Evolutionary conservation across 306 rosid genomes (phyloP).

Genomic region (Sicyos edulis): DNA sequence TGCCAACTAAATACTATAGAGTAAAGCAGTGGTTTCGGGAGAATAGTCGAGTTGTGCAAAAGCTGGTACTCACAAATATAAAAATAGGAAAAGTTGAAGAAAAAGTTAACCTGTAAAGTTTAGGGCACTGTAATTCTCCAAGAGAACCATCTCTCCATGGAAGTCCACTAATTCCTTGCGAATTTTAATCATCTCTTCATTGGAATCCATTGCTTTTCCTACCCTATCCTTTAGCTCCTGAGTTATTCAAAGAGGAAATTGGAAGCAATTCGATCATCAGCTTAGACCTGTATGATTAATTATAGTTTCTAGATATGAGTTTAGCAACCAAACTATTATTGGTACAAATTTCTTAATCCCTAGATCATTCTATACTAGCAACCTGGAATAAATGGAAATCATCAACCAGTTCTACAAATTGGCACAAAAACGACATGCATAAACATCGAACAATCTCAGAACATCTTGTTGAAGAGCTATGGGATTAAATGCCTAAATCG

Average conservation of each 20-base stretch:
- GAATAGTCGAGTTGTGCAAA: too few species aligned
- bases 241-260: neutral
- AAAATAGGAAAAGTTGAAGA: too few species aligned
- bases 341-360: neutral
- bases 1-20: too few species aligned
- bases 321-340: neutral
- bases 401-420: too few species aligned
- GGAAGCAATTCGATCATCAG: slow-evolving; percentile 7
- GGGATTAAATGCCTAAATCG: neutral
- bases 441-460: neutral
- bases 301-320: neutral
- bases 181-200: slow-evolving; percentile 65
- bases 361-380: neutral
- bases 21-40: too few species aligned
- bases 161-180: slow-evolving; percentile 91
- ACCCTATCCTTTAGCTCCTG: slow-evolving; percentile 94
- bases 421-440: neutral
- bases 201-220: slow-evolving; percentile 57
- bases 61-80: too few species aligned
- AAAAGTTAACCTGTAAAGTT: slow-evolving; percentile 78
- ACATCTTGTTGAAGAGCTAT: neutral
- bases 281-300: neutral
- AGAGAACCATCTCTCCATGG: slow-evolving; percentile 96
- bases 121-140: slow-evolving; percentile 95
- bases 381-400: too few species aligned